Conservation (phyloP, 495 filamentous ascomycete species). For the Podospora anserina region DNA sequence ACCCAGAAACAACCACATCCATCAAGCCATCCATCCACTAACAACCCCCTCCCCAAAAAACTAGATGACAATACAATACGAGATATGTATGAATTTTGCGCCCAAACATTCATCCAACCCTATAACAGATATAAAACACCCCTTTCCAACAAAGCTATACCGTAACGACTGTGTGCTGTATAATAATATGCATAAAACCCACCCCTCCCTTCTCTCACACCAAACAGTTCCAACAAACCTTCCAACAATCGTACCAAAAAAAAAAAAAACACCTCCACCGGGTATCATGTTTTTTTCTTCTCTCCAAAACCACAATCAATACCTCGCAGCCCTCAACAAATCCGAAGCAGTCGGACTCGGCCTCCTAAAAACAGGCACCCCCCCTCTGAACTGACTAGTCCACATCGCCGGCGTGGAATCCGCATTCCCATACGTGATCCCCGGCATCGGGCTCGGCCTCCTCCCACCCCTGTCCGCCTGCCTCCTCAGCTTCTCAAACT, state of each 20-base stretch:
- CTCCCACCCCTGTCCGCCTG: conserved; percentile 34
- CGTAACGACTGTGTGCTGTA: neutral
- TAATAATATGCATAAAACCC: neutral
- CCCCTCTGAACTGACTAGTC: conserved; percentile 8
- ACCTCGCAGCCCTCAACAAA: conserved; percentile 24
- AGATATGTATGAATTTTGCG: neutral
- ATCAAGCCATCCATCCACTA: neutral
- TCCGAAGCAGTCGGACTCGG: conserved; percentile 23
- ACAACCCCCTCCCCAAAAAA: neutral
- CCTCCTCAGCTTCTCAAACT: conserved; percentile 40
- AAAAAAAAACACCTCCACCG: neutral
- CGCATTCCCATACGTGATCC: conserved; percentile 10
- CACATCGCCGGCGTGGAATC: conserved; percentile 16
- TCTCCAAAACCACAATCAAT: conserved; percentile 6
- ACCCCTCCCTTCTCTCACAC: neutral
- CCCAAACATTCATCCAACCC: neutral
- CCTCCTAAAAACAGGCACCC: conserved; percentile 23
- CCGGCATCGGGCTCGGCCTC: conserved; percentile 26
- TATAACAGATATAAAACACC: neutral
- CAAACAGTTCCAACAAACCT: neutral
- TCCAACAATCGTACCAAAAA: too few relatives aligned
- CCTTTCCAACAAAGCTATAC: neutral
- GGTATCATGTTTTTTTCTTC: neutral
- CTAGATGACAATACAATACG: neutral
- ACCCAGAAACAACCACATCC: neutral